Evolutionary conservation across 1,284 basidiomycete species (phyloP), one percentile per base, ranked within the genome.

Genomic region (Sphagnurus paluster): DNA sequence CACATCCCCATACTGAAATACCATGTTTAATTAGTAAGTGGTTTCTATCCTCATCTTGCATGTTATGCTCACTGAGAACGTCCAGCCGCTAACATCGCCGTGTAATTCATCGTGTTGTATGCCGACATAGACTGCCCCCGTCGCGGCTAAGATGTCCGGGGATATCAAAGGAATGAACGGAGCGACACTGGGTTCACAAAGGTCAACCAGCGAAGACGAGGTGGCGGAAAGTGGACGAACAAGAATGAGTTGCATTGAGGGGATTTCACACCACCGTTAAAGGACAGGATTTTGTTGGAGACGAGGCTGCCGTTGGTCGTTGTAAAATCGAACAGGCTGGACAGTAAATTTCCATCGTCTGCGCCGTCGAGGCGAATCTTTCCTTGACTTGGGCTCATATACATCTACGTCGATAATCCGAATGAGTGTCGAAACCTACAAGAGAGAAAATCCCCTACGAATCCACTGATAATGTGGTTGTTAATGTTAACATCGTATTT

Each of bases 321-420:
- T 0, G 40, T 52, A 38, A 61, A 63, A 48, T 60, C 58, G 11
- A 63, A 56, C 16, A 58, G 38, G 46, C 58, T 61, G 23, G 55
- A 49, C 44, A 59, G 53, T 1, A 63, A 46, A 7, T 46, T 41
- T 2, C 53, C 56, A 33, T 60, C 56, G 25, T 41, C 44, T 8
- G 59, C 58, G 8, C 50, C 57, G 33, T 63, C 61, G 17, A 54
- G 54, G n/a, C 61, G 56, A 16, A 59, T 48, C 40, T 60, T 60
- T 32, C 53, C 38, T 29, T 56, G 53, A 23, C 42, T 57, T 10
- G 58, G 61, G 46, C 59, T 61, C 24, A 63, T 40, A 24, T 63
- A 63, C 26, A 63, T 56, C 59, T 62, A 26, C 25, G 34, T 54
- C 7, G 7, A 3, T 16, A 16, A 14, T 11, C 19, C 8, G 16